Conservation (phyloP, 345 rosid genomes). For the Excoecaria cochinchinensis region DNA sequence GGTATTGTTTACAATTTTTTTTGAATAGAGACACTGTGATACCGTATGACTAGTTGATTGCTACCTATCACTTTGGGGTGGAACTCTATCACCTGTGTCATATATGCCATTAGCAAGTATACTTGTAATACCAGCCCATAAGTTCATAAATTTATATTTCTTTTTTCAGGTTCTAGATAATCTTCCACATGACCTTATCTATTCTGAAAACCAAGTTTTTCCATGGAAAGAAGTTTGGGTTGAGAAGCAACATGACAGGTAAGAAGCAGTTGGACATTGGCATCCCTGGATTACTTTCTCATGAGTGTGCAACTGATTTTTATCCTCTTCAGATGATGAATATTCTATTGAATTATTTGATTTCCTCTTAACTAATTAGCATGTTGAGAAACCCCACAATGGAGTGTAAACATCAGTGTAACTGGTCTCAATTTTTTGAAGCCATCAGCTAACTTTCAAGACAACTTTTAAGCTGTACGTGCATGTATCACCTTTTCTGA, state of each 20-base stretch:
- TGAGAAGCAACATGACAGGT: constrained; percentile 72
- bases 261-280: constrained; percentile 9
- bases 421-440: background rate
- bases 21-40: background rate
- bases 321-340: background rate
- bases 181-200: constrained; percentile 90
- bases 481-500: background rate
- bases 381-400: background rate
- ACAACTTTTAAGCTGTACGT: background rate
- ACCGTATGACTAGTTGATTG: background rate
- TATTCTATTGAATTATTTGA: background rate
- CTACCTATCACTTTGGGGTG: background rate
- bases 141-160: constrained; percentile 2
- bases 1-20: background rate
- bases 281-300: constrained; percentile 7
- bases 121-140: background rate
- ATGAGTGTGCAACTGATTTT: background rate
- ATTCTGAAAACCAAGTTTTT: constrained; percentile 73
- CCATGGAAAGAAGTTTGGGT: constrained; percentile 98
- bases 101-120: background rate
- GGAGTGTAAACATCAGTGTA: background rate
- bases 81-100: background rate
- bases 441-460: background rate
- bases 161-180: constrained; percentile 89
- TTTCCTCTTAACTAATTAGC: background rate